Evolutionary conservation across 108 stramenopile genomes (phyloP), one percentile per base, ranked within the genome.

Genomic region (Discostella pseudostelligera): DNA sequence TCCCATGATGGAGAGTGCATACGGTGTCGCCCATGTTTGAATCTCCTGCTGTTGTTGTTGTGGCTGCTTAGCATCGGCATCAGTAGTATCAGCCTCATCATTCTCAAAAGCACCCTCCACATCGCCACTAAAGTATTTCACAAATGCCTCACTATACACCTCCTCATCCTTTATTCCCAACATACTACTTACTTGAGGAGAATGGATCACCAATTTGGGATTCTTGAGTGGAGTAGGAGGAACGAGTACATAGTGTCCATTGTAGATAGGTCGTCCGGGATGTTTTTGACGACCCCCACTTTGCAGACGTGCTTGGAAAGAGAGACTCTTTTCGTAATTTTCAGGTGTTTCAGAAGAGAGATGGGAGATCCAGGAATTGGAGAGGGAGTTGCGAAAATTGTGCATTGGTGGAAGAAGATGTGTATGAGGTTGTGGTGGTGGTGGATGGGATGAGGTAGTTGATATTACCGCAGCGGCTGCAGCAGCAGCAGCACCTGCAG

Each of bases 1-100:
- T 46, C 94, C 94, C 84, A 91, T 88, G 65, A 95, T 92, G 20
- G 69, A 72, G 9, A 95, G 70, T 11, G 94, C 94, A 63, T 95
- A 95, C 0, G 94, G 94, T 22, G 94, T 92, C n/a, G 90, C 89
- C 90, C 90, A 95, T 12, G 87, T 74, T 20, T 60, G 70, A 13
- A 71, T 48, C 29, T 36, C 28, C 11, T 57, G 5, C 43, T 24
- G 29, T 20, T 40, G 13, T 13, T 42, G 28, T 13, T 28, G 32
- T 36, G n/a, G 21, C 8, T 56, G 37, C 35, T 37, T 39, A 8
- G 16, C 45, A 20, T n/a, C 3, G 16, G 22, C 39, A 9, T 24
- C n/a, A n/a, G n/a, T n/a, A n/a, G n/a, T n/a, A n/a, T n/a, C n/a
- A n/a, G n/a, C 57, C 8, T 62, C 46, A 17, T 37, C 47, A 0